Base-by-base conservation (phyloP, 1,284 basidiomycete genomes). In the Cryptococcus sp. region DNA sequence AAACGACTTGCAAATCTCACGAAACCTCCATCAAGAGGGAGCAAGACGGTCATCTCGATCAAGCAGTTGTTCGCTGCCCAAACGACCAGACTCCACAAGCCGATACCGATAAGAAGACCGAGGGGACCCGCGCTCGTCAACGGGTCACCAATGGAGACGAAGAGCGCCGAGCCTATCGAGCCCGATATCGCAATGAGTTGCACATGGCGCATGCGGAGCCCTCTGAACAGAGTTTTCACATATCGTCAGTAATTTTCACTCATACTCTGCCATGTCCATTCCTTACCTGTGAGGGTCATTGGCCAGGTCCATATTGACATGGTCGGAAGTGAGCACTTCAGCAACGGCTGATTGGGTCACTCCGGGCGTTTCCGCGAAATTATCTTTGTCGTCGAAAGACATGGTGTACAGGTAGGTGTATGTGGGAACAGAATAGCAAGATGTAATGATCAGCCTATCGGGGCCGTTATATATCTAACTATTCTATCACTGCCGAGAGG, bases 181-280 rank as follows among this genome's bases (percentile, higher is more conserved):
- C 64, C 64, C 15, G 59, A 55, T n/a, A 66, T 66, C 23, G 64
- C 55, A 40, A 66, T 64, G 26, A 66, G 59, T 29, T 66, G 64
- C 22, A 66, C 57, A 55, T 66, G 64, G 44, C 64, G 48, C 61
- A 63, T 63, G 22, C 61, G 61, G 7, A 63, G 51, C 50, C 61
- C 61, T 43, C 61, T 63, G 29, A 78, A 22, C 40, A 25, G 13
- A 16, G 5, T 7, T 34, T 34, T 13, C 2, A 34, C 8, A 34
- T 34, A 25, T 20, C 13, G 54, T 50, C 39, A 50, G 48, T 22
- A 17, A 5, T 38, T 17, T 13, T n/a, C 23, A 44, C 50, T 43
- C 16, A 3, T 40, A 23, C 11, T 23, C 4, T 16, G 5, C 22
- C 22, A n/a, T 15, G 23, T 19, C 19, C 13, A 8, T 13, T n/a